Evolutionary conservation across 345 rosid genomes (phyloP), one percentile per base, ranked within the genome.

Genomic region (Eucalyptus regnans): DNA sequence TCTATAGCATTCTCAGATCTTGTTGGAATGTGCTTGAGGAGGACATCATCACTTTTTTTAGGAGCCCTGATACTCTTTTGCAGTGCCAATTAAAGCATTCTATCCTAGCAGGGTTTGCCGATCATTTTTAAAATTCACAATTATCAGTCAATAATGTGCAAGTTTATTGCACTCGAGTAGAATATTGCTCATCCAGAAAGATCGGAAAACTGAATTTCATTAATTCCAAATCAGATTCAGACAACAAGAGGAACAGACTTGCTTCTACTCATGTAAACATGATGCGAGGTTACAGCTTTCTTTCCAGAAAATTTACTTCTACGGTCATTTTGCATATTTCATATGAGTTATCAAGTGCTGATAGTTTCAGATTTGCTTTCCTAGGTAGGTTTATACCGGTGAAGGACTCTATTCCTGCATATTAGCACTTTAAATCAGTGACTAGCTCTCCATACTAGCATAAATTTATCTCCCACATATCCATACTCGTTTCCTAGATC

Each of bases 71-170:
- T n/a, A 66, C 22, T 16, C 79, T 66, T 66, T 33, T 33, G 44
- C 80, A 33, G 2, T 68, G 80, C 80, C 43, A 8, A 68, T 33
- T 1, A 68, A 68, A 68, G 7, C 2, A 68, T 68, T 68, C 43
- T 68, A 68, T 31, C 44, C 80, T 33, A 1, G 0, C 80, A 33
- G 0, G 44, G 12, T 33, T 68, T 68, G 1, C 80, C 6, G 0
- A 68, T 16, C 44, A 64, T 0, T 33, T 31, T 33, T 0, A 68
- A 68, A 68, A 16, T 68, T 31, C 0, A 31, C 44, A 68, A 31
- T 68, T 68, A 66, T 17, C 12, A 37, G 44, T 17, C 4, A 31
- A 31, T 0, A n/a, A 33, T 1, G 0, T 0, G 2, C 0, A 68
- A 68, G 80, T 68, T 68, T 8, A 33, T 31, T 68, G 44, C 44